Conservation (phyloP, 768 basidiomycete species). For the Tulasnella sp. region DNA sequence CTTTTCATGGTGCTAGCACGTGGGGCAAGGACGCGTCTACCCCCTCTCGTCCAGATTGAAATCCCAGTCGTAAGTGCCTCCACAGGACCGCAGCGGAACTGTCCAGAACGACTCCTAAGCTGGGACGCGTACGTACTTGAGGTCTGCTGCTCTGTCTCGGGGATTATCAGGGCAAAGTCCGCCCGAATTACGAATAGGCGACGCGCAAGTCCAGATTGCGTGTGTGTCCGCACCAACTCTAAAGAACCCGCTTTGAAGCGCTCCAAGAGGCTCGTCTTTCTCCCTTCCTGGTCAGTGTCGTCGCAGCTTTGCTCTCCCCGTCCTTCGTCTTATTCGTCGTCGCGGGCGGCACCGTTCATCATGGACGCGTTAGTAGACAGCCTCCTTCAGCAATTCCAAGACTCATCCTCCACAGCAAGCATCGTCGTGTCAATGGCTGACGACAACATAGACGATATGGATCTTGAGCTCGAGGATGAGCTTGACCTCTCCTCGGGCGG, state of each 20-base stretch:
- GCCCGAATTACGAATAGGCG: background rate
- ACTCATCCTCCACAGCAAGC: background rate
- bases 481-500: conserved; percentile 44
- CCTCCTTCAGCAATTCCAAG: background rate
- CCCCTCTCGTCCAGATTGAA: background rate
- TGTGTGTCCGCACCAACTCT: conserved; percentile 5
- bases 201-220: conserved; percentile 9
- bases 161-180: background rate
- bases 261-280: background rate
- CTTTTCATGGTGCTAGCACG: background rate
- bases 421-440: conserved; percentile 56
- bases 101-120: background rate
- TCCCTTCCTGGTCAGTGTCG: background rate
- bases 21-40: conserved; percentile 1
- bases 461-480: conserved; percentile 48
- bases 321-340: background rate
- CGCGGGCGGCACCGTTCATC: background rate
- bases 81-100: background rate
- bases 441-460: conserved; percentile 57
- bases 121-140: background rate
- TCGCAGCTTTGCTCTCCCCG: background rate
- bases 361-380: background rate
- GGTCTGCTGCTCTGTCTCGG: conserved; percentile 2
- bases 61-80: background rate
- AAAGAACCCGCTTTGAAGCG: background rate